These are phyloP conservation scores for Apiospora pterosperma DNA, from an alignment of 2,329 filamentous ascomycete genomes.

Conservation along the genomic window DNA sequence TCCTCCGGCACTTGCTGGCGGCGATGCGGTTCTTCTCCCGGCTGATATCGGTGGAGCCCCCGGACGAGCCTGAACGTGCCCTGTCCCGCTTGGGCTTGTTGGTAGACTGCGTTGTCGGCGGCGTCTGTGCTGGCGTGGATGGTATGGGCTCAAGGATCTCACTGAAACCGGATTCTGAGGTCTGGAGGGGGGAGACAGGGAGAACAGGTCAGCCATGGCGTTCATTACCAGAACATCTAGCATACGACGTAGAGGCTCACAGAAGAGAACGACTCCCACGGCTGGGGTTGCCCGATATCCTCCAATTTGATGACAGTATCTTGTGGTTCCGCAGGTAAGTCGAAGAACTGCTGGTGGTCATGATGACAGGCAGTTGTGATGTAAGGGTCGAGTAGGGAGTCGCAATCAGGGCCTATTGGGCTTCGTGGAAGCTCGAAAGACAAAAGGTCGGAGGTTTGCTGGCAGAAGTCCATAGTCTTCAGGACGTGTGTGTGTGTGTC, in stretches of 20 bases:
- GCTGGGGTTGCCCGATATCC: not conserved
- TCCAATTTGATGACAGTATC: not conserved
- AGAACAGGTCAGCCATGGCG: not conserved
- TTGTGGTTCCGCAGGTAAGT: not conserved
- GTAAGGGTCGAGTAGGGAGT: not conserved
- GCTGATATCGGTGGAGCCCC: not conserved
- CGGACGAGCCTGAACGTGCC: not conserved
- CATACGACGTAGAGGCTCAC: not conserved
- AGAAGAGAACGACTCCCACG: constrained; percentile 1
- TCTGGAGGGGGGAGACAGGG: not conserved
- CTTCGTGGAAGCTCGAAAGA: not conserved
- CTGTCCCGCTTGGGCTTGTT: not conserved
- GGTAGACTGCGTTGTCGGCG: not conserved
- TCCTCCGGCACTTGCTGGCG: constrained; percentile 8
- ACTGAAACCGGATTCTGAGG: not conserved
- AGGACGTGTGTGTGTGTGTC: not conserved
- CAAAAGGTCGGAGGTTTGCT: not conserved
- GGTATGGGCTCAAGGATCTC: not conserved
- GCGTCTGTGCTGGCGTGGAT: not conserved
- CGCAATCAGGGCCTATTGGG: not conserved
- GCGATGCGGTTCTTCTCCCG: constrained; percentile 9
- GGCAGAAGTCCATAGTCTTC: not conserved
- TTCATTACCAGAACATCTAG: not conserved
- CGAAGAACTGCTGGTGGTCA: not conserved
- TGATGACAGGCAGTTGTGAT: not conserved